Conservation (phyloP, 1,139 yeast species). For the Yamadazyma spencermartinsiae region DNA sequence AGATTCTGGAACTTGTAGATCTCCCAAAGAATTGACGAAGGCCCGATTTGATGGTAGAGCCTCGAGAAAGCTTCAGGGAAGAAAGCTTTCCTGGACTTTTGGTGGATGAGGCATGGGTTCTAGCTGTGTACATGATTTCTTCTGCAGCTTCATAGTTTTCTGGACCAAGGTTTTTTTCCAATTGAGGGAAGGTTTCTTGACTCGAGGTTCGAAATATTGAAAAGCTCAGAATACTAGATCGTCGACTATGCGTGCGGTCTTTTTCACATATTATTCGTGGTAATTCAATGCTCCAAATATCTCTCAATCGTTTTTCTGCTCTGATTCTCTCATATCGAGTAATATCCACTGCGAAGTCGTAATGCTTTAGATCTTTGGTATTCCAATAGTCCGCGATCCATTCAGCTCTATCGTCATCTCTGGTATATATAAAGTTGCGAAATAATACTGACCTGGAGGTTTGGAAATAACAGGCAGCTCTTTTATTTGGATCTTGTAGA, state of each 20-base stretch:
- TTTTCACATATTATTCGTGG: conserved; percentile 14
- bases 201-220: conserved; percentile 1
- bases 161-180: neutral
- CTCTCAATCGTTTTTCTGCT: conserved; percentile 18
- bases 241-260: neutral
- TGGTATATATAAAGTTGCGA: neutral
- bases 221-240: conserved; percentile 8
- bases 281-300: conserved; percentile 22
- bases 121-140: conserved; percentile 9
- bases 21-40: conserved; percentile 5
- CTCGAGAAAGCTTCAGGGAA: conserved; percentile 4
- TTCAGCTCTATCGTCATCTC: no score
- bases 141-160: neutral
- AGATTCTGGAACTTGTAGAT: neutral
- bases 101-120: conserved; percentile 7
- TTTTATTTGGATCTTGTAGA: neutral
- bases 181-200: neutral
- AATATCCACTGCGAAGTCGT: conserved; percentile 5
- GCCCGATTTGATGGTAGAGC: conserved; percentile 7
- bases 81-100: conserved; percentile 1
- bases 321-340: conserved; percentile 14
- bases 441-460: conserved; percentile 3
- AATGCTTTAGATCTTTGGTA: neutral
- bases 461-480: conserved; percentile 11
- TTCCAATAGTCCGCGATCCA: no score